phyloP scores from a whole-genome alignment of 257 asterid genomes.

The Osmanthus fragrans region DNA sequence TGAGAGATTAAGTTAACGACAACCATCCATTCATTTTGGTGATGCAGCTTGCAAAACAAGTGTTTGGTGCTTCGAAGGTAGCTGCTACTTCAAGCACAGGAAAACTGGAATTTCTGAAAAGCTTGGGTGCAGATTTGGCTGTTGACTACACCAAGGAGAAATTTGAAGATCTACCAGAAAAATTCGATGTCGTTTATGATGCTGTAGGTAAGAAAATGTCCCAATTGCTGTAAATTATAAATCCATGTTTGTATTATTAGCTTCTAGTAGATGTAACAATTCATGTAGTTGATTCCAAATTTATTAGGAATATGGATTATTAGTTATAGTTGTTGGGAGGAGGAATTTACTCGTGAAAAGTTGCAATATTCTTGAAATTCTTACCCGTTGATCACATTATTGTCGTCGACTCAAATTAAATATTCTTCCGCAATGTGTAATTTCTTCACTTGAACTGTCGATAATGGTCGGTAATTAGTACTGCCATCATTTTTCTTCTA shows the following conservation, averaged over 20 bases:
- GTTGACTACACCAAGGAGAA: conserved; percentile 86
- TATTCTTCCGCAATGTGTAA: no score
- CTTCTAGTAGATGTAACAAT: no score
- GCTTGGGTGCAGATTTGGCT: conserved; percentile 81
- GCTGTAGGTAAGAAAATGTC: conserved; percentile 68
- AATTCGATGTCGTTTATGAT: conserved; percentile 75
- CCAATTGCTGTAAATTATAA: background rate
- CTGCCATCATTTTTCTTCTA: background rate
- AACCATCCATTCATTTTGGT: background rate
- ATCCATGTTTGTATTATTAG: background rate
- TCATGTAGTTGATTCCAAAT: no score
- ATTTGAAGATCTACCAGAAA: conserved; percentile 68
- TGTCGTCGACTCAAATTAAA: no score
- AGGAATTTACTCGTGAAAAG: no score
- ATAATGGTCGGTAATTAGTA: background rate
- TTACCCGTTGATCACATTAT: background rate
- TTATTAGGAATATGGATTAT: background rate
- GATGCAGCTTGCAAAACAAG: conserved; percentile 79
- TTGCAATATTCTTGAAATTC: no score
- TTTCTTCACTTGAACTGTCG: no score
- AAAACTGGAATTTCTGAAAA: conserved; percentile 63
- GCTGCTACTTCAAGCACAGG: conserved; percentile 82
- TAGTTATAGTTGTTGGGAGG: background rate
- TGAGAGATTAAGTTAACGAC: background rate
- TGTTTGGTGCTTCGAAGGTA: conserved; percentile 81